These are phyloP conservation scores for Carex littledalei DNA, from an alignment of 176 grass and related monocot species.

Conservation along the genomic window DNA sequence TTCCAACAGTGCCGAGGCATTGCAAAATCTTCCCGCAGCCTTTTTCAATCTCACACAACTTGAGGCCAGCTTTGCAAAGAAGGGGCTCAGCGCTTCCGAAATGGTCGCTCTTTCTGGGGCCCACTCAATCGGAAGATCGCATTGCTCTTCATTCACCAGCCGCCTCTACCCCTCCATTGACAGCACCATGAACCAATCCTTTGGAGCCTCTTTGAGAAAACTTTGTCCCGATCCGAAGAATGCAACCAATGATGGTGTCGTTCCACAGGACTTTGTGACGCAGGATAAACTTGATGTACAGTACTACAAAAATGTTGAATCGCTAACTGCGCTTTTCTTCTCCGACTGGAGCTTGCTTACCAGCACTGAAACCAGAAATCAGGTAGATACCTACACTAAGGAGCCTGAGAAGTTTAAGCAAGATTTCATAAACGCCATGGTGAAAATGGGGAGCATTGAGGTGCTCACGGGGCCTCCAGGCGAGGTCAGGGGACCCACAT, in stretches of 20 bases:
- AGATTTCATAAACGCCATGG: slow-evolving; percentile 30
- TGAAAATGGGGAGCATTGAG: slow-evolving; percentile 34
- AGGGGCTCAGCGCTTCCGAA: slow-evolving; percentile 11
- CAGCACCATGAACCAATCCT: slow-evolving; percentile 9
- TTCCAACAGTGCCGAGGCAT: slow-evolving; percentile 9
- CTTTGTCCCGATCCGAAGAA: not conserved
- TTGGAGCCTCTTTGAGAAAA: not conserved
- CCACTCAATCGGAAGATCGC: slow-evolving; percentile 32
- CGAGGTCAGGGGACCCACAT: slow-evolving; percentile 16
- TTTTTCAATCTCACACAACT: slow-evolving; percentile 20
- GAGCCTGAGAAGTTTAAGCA: slow-evolving; percentile 20
- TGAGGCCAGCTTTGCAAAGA: not conserved
- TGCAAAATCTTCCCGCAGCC: not conserved
- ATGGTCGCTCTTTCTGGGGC: slow-evolving; percentile 31
- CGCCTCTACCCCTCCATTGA: slow-evolving; percentile 15
- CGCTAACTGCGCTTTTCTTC: slow-evolving; percentile 29
- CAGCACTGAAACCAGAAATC: not conserved
- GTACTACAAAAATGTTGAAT: slow-evolving; percentile 47
- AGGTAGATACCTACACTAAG: slow-evolving; percentile 15
- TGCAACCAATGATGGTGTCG: not conserved
- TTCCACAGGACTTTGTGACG: slow-evolving; percentile 26
- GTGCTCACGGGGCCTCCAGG: slow-evolving; percentile 19
- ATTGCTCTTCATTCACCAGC: slow-evolving; percentile 32
- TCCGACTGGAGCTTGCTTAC: slow-evolving; percentile 29
- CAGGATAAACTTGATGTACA: slow-evolving; percentile 15